Evolutionary conservation across 495 filamentous ascomycete genomes (phyloP).

Genomic region (Talaromyces nanjingensis): DNA sequence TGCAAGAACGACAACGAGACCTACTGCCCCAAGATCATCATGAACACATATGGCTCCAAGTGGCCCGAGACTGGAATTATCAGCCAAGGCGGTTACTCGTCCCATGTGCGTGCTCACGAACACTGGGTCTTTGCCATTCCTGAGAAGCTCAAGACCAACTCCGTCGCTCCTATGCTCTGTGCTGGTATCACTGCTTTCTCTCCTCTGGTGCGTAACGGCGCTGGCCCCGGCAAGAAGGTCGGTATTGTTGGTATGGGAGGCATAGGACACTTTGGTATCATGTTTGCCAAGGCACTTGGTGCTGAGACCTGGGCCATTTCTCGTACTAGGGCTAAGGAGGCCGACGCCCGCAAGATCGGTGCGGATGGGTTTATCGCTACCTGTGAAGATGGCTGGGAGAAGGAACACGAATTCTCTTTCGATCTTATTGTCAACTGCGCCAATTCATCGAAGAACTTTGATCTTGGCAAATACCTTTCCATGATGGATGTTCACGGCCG

Average conservation of each 20-base stretch:
- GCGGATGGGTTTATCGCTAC: constrained; percentile 71
- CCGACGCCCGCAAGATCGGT: constrained; percentile 59
- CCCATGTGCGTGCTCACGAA: constrained; percentile 68
- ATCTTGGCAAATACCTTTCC: constrained; percentile 63
- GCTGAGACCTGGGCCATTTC: constrained; percentile 68
- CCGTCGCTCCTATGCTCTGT: constrained; percentile 84
- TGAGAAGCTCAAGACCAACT: constrained; percentile 54
- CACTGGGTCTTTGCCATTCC: constrained; percentile 76
- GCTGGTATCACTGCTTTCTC: constrained; percentile 78
- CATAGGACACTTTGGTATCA: constrained; percentile 64
- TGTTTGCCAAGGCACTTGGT: constrained; percentile 66
- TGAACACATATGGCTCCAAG: constrained; percentile 58
- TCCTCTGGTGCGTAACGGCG: constrained; percentile 68
- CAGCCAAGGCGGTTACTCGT: constrained; percentile 59
- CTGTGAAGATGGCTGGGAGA: constrained; percentile 57
- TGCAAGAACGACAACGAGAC: constrained; percentile 71
- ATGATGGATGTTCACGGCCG: constrained; percentile 77
- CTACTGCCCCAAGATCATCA: constrained; percentile 59
- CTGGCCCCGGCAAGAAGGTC: constrained; percentile 72
- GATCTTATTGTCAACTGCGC: constrained; percentile 70
- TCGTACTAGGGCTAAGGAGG: constrained; percentile 59
- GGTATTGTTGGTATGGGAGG: constrained; percentile 75
- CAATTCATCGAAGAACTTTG: constrained; percentile 61
- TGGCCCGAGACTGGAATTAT: constrained; percentile 58
- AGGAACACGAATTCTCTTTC: constrained; percentile 42